A percentile compares a stretch with the other conserved stretches of the same genome.
Conservation (phyloP, 495 filamentous ascomycete species). For the Achaetomiella virescens region DNA sequence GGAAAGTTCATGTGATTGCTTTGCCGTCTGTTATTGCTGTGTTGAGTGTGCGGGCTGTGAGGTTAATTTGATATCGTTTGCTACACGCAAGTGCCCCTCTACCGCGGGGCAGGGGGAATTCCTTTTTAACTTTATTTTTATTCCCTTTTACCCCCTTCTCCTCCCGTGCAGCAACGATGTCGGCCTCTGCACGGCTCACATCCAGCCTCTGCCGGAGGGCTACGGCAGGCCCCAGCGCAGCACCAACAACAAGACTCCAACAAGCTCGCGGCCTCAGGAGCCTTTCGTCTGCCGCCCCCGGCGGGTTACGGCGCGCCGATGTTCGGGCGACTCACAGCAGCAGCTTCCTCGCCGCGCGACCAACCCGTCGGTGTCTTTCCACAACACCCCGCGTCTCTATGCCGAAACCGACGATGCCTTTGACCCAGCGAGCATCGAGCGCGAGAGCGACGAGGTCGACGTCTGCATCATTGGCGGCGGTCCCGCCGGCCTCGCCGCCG, state of each 20-base stretch:
- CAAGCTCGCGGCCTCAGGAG: slow-evolving; percentile 13
- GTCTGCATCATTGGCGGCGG: slow-evolving; percentile 96
- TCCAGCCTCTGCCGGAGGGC: slow-evolving; percentile 26
- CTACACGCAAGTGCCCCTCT: not conserved
- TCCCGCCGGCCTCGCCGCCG: slow-evolving; percentile 84
- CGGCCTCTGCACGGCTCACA: slow-evolving; percentile 25
- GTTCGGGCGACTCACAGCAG: not conserved
- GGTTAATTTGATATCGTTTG: not conserved
- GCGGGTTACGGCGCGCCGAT: slow-evolving; percentile 8
- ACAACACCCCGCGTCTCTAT: slow-evolving; percentile 43
- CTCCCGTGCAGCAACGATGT: slow-evolving; percentile 20
- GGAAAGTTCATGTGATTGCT: not conserved
- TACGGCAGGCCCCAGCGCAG: slow-evolving; percentile 7
- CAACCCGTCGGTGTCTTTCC: slow-evolving; percentile 17
- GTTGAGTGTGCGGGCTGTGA: not conserved
- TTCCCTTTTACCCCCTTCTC: not conserved
- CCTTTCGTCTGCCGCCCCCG: slow-evolving; percentile 13
- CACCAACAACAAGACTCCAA: slow-evolving; percentile 6
- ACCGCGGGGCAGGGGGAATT: slow-evolving; percentile 1
- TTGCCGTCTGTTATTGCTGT: not conserved
- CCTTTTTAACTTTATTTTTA: not conserved
- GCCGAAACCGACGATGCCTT: slow-evolving; percentile 55
- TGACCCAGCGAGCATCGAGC: slow-evolving; percentile 66
- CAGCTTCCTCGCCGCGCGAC: slow-evolving; percentile 2
- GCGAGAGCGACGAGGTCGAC: slow-evolving; percentile 89